Conservation (phyloP, 2,329 filamentous ascomycete genomes). For the Hymenoscyphus albidus region DNA sequence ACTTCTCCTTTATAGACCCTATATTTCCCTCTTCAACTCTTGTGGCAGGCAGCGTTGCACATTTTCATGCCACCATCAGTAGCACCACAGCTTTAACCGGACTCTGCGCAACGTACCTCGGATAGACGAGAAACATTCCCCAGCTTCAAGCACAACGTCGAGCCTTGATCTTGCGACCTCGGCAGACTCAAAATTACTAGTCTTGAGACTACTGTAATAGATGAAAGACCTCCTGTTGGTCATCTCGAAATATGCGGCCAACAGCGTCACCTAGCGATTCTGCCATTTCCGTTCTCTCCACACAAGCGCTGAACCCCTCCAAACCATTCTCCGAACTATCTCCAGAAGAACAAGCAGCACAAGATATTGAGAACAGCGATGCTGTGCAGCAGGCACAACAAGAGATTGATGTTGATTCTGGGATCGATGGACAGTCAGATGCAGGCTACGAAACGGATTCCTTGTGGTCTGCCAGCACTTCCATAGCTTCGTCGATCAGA, state of each 20-base stretch:
- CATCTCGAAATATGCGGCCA: not conserved
- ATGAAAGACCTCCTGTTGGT: not conserved
- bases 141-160: not conserved
- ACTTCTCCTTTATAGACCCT: not conserved
- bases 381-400: conserved; percentile 29
- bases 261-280: conserved; percentile 18
- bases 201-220: not conserved
- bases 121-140: not conserved
- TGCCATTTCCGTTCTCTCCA: conserved; percentile 19
- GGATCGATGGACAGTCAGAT: conserved; percentile 22
- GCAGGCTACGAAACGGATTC: conserved; percentile 33
- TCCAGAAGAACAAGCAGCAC: conserved; percentile 18
- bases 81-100: not conserved
- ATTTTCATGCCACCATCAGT: not conserved
- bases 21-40: not conserved
- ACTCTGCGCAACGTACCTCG: conserved; percentile 2
- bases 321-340: conserved; percentile 13
- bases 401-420: conserved; percentile 30
- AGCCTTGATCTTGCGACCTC: not conserved
- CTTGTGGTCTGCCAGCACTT: conserved; percentile 24
- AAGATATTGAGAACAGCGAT: conserved; percentile 21
- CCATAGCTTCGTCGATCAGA: conserved; percentile 37
- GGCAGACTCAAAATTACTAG: not conserved
- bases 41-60: not conserved
- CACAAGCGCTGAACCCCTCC: not conserved